Conservation (phyloP, 345 rosid species). For the Syzygium aromaticum region DNA sequence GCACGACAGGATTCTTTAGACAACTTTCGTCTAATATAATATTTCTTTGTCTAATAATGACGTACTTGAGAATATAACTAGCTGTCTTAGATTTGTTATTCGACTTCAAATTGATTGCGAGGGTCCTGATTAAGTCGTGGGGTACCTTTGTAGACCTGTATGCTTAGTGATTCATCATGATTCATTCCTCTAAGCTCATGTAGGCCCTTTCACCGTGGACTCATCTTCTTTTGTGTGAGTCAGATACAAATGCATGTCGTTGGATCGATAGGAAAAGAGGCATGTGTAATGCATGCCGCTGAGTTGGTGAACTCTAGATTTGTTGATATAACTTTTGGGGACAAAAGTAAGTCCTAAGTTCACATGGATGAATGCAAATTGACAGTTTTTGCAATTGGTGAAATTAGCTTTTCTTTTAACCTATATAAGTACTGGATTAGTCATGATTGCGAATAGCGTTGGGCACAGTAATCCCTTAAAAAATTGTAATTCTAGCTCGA, state of each 20-base stretch:
- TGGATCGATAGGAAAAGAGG: background rate
- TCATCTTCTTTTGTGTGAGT: background rate
- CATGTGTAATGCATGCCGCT: background rate
- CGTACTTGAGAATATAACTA: background rate
- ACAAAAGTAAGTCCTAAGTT: background rate
- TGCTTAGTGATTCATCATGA: background rate
- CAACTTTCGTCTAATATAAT: background rate
- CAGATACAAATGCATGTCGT: background rate
- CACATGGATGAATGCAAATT: background rate
- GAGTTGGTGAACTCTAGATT: background rate
- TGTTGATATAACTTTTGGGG: background rate
- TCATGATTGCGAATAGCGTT: accelerated
- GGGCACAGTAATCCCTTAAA: background rate
- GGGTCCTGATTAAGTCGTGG: background rate
- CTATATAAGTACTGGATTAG: background rate
- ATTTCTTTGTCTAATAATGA: background rate
- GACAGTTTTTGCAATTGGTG: background rate
- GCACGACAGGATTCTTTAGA: background rate
- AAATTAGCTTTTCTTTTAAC: background rate
- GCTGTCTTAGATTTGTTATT: background rate
- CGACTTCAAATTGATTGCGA: background rate
- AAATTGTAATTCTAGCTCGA: background rate
- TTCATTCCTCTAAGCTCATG: background rate
- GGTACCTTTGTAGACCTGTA: background rate
- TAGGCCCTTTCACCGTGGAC: background rate